Evolutionary conservation across 2,329 filamentous ascomycete species (phyloP).

Genomic region (Diaporthe sp.): DNA sequence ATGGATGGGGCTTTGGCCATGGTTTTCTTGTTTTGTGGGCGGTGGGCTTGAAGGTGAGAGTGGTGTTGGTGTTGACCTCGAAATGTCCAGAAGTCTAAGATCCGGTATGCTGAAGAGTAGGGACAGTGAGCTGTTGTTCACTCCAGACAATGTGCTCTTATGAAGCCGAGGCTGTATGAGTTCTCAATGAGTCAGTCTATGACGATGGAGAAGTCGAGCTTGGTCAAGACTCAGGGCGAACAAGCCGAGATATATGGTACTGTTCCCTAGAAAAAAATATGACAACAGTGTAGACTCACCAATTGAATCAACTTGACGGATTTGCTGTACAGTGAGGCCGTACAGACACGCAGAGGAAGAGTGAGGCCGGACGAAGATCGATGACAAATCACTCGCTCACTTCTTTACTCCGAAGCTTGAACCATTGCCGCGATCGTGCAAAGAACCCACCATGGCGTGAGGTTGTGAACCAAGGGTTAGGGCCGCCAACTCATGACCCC

Average conservation of each 20-base stretch:
- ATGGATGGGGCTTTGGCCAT: constrained; percentile 68
- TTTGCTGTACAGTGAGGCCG: background rate
- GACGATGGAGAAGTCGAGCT: background rate
- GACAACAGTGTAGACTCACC: background rate
- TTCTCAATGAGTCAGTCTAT: constrained; percentile 23
- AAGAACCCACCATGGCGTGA: background rate
- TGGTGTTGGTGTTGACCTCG: background rate
- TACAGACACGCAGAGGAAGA: background rate
- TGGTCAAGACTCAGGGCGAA: background rate
- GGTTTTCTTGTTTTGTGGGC: background rate
- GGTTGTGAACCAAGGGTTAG: background rate
- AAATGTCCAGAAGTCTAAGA: background rate
- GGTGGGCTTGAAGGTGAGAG: background rate
- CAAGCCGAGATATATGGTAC: background rate
- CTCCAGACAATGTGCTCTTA: background rate
- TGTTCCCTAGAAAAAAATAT: background rate
- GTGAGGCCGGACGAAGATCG: background rate
- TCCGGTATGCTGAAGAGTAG: background rate
- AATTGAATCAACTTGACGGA: background rate
- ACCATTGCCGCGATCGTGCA: background rate
- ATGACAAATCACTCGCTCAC: background rate
- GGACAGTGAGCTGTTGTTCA: background rate
- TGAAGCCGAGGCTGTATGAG: background rate
- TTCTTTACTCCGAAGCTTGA: background rate
- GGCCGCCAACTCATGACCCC: background rate